phyloP scores from a whole-genome alignment of 2,329 filamentous ascomycete genomes.

The Aureobasidium leucospermi region DNA sequence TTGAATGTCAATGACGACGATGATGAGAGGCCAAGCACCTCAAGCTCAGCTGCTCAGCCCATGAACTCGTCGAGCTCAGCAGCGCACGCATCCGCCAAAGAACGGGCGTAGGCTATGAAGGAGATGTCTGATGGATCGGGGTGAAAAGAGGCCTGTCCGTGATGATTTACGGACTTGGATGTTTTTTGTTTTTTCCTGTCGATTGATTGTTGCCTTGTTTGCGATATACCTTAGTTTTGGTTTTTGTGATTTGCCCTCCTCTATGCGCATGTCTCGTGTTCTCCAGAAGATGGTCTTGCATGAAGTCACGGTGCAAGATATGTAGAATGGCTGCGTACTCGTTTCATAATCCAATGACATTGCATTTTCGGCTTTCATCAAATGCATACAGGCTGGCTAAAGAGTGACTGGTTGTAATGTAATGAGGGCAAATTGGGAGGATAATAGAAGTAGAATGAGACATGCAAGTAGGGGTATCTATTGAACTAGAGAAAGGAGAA shows the following conservation, averaged over 20 bases:
- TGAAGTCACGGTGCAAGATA: background rate
- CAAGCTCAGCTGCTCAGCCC: background rate
- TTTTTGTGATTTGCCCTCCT: background rate
- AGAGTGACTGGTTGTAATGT: no score
- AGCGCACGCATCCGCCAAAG: background rate
- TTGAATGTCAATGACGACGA: background rate
- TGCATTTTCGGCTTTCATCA: background rate
- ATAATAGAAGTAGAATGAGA: background rate
- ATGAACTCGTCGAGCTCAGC: background rate
- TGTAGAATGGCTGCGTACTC: background rate
- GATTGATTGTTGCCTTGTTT: conserved; percentile 9
- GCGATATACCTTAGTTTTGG: conserved; percentile 13
- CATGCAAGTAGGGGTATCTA: background rate
- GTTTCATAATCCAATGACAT: background rate
- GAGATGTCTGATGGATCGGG: no score
- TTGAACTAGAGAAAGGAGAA: background rate
- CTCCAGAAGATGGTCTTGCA: background rate
- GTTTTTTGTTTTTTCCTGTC: background rate
- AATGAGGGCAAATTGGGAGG: background rate
- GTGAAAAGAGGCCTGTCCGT: background rate
- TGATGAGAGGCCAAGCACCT: conserved; percentile 4
- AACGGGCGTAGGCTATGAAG: background rate
- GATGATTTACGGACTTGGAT: background rate
- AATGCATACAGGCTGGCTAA: background rate
- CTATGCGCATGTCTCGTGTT: background rate